These are phyloP conservation scores for Huntiella omanensis DNA, from an alignment of 2,329 filamentous ascomycete species.

Conservation along the genomic window DNA sequence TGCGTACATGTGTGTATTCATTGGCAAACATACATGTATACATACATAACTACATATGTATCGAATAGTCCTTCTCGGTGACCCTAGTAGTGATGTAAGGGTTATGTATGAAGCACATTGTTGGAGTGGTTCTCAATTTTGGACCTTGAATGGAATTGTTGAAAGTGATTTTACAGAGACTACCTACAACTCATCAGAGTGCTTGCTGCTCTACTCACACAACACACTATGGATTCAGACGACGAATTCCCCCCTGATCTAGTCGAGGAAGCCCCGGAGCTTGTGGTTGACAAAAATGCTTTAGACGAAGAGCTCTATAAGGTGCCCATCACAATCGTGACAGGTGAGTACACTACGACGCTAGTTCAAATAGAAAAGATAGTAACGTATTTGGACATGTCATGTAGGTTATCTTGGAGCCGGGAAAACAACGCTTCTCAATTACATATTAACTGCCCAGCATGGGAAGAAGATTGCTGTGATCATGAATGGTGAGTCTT, in stretches of 20 bases:
- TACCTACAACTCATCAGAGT: too few species aligned
- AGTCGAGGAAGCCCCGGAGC: slow-evolving; percentile 27
- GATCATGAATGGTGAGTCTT: slow-evolving; percentile 60
- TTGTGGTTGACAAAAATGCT: slow-evolving; percentile 19
- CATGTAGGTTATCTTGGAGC: slow-evolving; percentile 71
- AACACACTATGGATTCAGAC: slow-evolving; percentile 36
- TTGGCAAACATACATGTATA: too few species aligned
- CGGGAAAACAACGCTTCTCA: slow-evolving; percentile 86
- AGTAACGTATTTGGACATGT: slow-evolving; percentile 5
- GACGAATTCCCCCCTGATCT: slow-evolving; percentile 51
- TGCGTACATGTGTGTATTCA: too few species aligned
- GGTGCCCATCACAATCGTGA: slow-evolving; percentile 73
- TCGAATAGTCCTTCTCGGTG: too few species aligned
- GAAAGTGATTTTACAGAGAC: too few species aligned
- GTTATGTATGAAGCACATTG: too few species aligned
- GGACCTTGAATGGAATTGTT: too few species aligned
- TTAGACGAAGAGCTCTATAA: slow-evolving; percentile 33
- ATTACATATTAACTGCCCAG: slow-evolving; percentile 85
- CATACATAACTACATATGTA: too few species aligned
- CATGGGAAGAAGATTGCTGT: slow-evolving; percentile 98
- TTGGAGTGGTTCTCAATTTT: too few species aligned
- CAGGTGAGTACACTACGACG: slow-evolving; percentile 30
- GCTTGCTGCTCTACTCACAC: not conserved
- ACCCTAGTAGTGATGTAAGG: too few species aligned
- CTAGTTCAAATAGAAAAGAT: slow-evolving; percentile 9